Conservation (phyloP, 2,329 filamentous ascomycete genomes). For the Pseudogymnoascus sp. region DNA sequence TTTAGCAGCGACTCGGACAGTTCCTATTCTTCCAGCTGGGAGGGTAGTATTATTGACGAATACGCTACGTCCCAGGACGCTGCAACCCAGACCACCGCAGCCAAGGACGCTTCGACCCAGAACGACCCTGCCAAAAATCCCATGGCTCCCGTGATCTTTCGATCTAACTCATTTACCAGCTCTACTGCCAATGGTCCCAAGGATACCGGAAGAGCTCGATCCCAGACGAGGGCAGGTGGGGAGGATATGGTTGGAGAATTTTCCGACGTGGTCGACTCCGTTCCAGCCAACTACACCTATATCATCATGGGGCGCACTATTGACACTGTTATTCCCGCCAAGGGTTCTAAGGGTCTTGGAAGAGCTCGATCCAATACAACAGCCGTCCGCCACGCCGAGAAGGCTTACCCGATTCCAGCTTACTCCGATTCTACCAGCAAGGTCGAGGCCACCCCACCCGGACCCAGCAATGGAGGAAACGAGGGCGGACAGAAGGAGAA, state of each 20-base stretch:
- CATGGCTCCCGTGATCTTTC: no score
- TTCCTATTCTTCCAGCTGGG: neutral
- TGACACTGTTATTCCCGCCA: neutral
- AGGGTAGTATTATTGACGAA: neutral
- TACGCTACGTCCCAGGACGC: neutral
- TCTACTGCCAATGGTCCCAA: neutral
- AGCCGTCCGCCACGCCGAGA: neutral
- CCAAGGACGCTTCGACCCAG: no score
- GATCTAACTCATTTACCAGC: neutral
- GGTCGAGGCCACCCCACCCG: neutral
- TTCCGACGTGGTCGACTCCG: neutral
- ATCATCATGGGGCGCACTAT: neutral
- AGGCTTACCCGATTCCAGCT: neutral
- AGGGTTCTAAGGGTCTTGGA: neutral
- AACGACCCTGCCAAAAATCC: neutral
- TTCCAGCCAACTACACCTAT: constrained; percentile 15
- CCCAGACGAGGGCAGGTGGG: neutral
- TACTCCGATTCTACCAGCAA: neutral
- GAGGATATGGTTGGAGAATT: neutral
- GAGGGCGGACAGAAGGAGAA: constrained; percentile 30
- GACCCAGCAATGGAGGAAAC: constrained; percentile 14
- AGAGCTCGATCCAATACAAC: neutral
- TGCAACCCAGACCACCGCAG: no score
- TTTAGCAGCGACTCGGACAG: neutral
- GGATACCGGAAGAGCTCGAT: neutral